A percentile compares a stretch with the other conserved stretches of the same genome.
phyloP scores from a whole-genome alignment of 768 basidiomycete genomes.

The Stropharia rugosoannulata region DNA sequence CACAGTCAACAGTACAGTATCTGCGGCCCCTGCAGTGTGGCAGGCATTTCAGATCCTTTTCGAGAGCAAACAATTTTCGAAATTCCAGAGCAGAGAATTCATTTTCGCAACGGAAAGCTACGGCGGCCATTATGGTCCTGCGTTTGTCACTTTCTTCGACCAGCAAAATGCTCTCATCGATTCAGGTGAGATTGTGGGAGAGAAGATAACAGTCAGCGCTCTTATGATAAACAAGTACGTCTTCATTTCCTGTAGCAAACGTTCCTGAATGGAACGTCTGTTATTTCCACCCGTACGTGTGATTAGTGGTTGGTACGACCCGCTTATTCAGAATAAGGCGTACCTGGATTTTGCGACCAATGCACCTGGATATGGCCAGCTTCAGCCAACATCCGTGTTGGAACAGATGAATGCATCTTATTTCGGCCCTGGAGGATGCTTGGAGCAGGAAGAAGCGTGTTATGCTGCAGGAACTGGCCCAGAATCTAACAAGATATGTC shows the following conservation, averaged over 20 bases:
- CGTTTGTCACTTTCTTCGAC: conserved; percentile 63
- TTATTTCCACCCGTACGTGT: neutral
- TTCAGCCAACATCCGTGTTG: conserved; percentile 47
- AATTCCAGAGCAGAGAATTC: conserved; percentile 56
- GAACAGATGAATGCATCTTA: conserved; percentile 44
- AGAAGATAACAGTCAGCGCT: conserved; percentile 52
- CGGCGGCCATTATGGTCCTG: conserved; percentile 67
- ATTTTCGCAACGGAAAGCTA: conserved; percentile 67
- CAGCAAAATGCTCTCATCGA: conserved; percentile 57
- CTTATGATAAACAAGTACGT: conserved; percentile 64
- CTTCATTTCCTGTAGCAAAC: neutral
- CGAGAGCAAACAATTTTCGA: conserved; percentile 50
- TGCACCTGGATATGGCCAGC: conserved; percentile 67
- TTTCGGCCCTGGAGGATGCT: conserved; percentile 49
- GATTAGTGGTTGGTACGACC: conserved; percentile 63
- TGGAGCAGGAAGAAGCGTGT: conserved; percentile 54
- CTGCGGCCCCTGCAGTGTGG: conserved; percentile 63
- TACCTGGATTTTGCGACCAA: conserved; percentile 59
- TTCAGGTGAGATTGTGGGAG: conserved; percentile 42
- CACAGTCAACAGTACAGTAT: conserved; percentile 52
- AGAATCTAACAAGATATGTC: conserved; percentile 49
- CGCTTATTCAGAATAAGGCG: conserved; percentile 59
- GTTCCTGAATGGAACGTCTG: neutral
- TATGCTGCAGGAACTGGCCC: conserved; percentile 49
- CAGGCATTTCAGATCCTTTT: conserved; percentile 62